These are phyloP conservation scores for Westerdykella aurantiaca DNA, from an alignment of 2,329 filamentous ascomycete species.

Conservation along the genomic window DNA sequence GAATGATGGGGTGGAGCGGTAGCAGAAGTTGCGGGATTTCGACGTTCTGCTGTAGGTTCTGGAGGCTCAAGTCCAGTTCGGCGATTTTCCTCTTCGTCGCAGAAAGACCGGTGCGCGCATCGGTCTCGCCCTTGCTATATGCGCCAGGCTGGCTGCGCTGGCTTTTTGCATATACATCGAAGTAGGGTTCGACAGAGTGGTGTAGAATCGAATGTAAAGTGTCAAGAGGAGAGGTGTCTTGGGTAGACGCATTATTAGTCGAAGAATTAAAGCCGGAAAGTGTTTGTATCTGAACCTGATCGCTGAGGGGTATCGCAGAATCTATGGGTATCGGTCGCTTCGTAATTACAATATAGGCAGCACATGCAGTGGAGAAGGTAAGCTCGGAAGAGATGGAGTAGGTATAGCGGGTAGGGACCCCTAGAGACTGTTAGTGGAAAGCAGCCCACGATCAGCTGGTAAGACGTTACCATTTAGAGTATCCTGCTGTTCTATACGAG, in stretches of 20 bases:
- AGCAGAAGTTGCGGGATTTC: slow-evolving; percentile 92
- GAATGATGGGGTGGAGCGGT: slow-evolving; percentile 81
- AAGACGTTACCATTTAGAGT: slow-evolving; percentile 25
- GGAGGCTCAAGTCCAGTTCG: slow-evolving; percentile 82
- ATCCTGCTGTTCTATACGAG: slow-evolving; percentile 26
- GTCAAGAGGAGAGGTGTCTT: slow-evolving; percentile 81
- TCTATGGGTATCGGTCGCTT: slow-evolving; percentile 89
- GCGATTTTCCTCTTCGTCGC: slow-evolving; percentile 97
- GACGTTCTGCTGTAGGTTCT: slow-evolving; percentile 93
- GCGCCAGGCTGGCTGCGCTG: slow-evolving; percentile 33
- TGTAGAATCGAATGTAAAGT: slow-evolving; percentile 88
- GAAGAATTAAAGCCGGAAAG: slow-evolving; percentile 74
- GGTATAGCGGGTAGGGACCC: slow-evolving; percentile 49
- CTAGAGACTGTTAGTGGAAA: slow-evolving; percentile 37
- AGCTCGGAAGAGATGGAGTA: slow-evolving; percentile 82
- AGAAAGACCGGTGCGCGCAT: slow-evolving; percentile 89
- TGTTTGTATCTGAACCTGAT: slow-evolving; percentile 89
- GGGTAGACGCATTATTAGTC: slow-evolving; percentile 60
- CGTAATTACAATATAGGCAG: slow-evolving; percentile 79
- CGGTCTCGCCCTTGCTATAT: slow-evolving; percentile 73
- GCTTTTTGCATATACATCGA: slow-evolving; percentile 87
- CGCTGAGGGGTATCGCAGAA: slow-evolving; percentile 70
- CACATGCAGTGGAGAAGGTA: slow-evolving; percentile 69
- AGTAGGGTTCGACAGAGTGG: slow-evolving; percentile 87
- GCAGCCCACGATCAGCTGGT: slow-evolving; percentile 6